Evolutionary conservation across 768 basidiomycete species (phyloP), one percentile per base, ranked within the genome.

Genomic region (Boletales sp.): DNA sequence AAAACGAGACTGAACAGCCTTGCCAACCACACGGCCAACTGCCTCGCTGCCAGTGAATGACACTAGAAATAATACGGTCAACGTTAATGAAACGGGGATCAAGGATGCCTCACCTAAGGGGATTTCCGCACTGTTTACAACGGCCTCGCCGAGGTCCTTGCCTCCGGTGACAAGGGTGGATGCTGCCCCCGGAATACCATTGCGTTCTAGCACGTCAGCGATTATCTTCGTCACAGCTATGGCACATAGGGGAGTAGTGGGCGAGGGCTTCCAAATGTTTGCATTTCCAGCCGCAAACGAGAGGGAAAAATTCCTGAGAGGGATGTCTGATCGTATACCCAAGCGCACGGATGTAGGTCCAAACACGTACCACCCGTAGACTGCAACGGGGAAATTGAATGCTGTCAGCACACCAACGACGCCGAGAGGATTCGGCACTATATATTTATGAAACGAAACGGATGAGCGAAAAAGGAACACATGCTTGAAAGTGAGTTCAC

Each of bases 361-460:
- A 53, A 35, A 41, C 37, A 60, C 73, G 36, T 68, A 86, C 90
- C 91, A 94, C 56, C 91, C 91, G 67, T 90, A 92, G 39, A 94
- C 91, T 32, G 93, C 93, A 38, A 91, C 84, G 10, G 95, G 95
- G 65, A 97, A 98, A 68, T 98, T 98, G 76, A 96, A 97, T 0
- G 95, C 95, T 18, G 90, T 87, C 45, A 98, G 71, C 10, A 95
- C 82, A 30, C 75, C 83, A 9, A 87, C 74, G 3, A 83, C 74
- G 10, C 86, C 85, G 0, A 97, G 76, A 18, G 95, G 94, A 65
- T 96, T 96, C 9, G 94, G 89, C 4, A 95, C 91, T 93, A 66
- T 10, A 58, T 18, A 28, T 28, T 28, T 28, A 31, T 54, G 60
- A 58, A 46, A 50, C 49, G 41, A 38, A 49, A 32, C 38, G 48